These are phyloP conservation scores for Annulohypoxylon nitens DNA, from an alignment of 495 filamentous ascomycete species.

Conservation along the genomic window DNA sequence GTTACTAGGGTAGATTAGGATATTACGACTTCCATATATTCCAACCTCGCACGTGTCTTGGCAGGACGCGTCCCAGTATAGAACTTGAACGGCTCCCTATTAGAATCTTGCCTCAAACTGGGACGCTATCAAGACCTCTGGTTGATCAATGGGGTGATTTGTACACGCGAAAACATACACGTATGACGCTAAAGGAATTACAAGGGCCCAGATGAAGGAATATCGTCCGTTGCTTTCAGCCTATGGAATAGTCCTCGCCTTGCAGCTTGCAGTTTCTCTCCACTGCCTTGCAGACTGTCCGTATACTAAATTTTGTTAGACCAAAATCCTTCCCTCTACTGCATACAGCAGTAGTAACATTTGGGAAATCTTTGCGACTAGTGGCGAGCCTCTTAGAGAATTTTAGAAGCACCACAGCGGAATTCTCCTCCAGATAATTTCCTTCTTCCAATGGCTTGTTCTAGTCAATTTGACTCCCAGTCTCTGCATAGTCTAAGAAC, in stretches of 20 bases:
- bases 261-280: constrained; percentile 8
- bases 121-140: neutral
- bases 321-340: neutral
- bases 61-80: constrained; percentile 9
- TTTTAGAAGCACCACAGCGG: constrained; percentile 1
- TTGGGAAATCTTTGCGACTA: constrained; percentile 1
- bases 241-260: constrained; percentile 8
- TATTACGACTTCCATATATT: constrained; percentile 12
- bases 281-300: constrained; percentile 7
- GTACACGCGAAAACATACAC: constrained; percentile 13
- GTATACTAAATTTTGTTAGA: constrained; percentile 8
- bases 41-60: constrained; percentile 32
- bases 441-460: neutral
- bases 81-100: constrained; percentile 7
- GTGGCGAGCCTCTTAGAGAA: neutral
- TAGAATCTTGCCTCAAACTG: neutral
- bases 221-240: constrained; percentile 2
- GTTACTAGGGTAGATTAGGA: constrained; percentile 14
- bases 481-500: neutral
- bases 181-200: constrained; percentile 5
- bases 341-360: neutral
- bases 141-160: constrained; percentile 25
- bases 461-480: neutral
- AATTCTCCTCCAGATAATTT: neutral
- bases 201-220: constrained; percentile 1